These are phyloP conservation scores for Anaeromyces robustus DNA, from an alignment of 192 early-diverging fungal genomes.

Conservation along the genomic window DNA sequence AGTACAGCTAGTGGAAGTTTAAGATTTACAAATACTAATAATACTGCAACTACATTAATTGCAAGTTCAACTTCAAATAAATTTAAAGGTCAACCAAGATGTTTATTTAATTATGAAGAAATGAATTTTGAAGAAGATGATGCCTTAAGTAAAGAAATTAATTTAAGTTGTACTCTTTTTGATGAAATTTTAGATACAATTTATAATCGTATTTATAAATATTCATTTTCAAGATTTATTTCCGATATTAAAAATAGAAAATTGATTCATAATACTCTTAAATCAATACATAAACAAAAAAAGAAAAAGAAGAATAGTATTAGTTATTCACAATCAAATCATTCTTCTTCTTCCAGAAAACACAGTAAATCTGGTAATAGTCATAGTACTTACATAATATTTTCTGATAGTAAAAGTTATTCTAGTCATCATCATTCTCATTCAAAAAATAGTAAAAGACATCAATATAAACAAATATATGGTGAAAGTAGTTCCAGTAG, in stretches of 20 bases:
- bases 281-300: not conserved
- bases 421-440: no score
- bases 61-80: not conserved
- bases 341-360: not conserved
- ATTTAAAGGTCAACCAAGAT: not conserved
- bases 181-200: not conserved
- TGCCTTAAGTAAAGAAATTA: not conserved
- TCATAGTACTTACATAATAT: not conserved
- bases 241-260: not conserved
- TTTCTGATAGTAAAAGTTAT: not conserved
- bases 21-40: not conserved
- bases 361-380: no score
- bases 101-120: not conserved
- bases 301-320: not conserved
- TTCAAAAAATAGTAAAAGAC: no score
- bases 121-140: not conserved
- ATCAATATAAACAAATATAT: no score
- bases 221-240: not conserved
- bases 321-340: not conserved
- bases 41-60: not conserved
- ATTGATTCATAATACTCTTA: not conserved
- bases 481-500: no score
- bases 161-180: not conserved
- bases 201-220: not conserved
- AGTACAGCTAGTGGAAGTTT: not conserved